These are phyloP conservation scores for Ophiostoma piceae DNA, from an alignment of 2,329 filamentous ascomycete genomes.

Conservation along the genomic window DNA sequence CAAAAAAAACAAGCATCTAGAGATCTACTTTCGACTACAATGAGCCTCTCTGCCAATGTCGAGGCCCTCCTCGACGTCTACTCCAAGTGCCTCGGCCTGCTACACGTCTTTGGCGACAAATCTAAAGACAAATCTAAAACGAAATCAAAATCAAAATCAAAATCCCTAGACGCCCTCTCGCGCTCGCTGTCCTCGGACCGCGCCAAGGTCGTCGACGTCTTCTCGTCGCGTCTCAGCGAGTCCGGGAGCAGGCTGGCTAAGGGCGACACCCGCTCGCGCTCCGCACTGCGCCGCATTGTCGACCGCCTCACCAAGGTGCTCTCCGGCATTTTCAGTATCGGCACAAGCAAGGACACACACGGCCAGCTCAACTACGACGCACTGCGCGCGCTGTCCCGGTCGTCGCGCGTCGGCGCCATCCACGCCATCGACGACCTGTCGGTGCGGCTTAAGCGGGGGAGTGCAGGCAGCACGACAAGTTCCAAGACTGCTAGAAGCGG, in stretches of 20 bases:
- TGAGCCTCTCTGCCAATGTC: conserved; percentile 43
- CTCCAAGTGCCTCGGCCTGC: conserved; percentile 38
- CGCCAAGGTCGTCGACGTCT: conserved; percentile 40
- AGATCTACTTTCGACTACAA: conserved; percentile 16
- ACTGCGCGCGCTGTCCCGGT: conserved; percentile 44
- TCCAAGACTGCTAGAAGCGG: not conserved
- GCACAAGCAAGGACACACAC: conserved; percentile 22
- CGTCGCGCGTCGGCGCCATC: conserved; percentile 46
- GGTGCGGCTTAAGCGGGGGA: conserved; percentile 28
- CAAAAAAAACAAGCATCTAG: no score
- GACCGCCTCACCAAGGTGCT: conserved; percentile 42
- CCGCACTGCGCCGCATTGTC: conserved; percentile 40
- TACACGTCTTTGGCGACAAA: conserved; percentile 24
- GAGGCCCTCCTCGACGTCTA: conserved; percentile 45
- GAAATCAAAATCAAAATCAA: not conserved
- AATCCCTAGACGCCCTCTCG: conserved; percentile 19
- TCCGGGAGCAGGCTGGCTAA: conserved; percentile 41
- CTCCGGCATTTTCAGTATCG: conserved; percentile 37
- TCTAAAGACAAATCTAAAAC: not conserved
- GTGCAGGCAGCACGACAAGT: not conserved
- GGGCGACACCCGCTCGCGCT: conserved; percentile 42
- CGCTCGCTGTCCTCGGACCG: conserved; percentile 39
- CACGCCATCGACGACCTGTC: conserved; percentile 47
- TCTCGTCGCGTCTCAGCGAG: conserved; percentile 39
- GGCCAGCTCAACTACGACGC: conserved; percentile 42